Evolutionary conservation across 2,329 filamentous ascomycete genomes (phyloP).

Genomic region (Arthroderma sp.): DNA sequence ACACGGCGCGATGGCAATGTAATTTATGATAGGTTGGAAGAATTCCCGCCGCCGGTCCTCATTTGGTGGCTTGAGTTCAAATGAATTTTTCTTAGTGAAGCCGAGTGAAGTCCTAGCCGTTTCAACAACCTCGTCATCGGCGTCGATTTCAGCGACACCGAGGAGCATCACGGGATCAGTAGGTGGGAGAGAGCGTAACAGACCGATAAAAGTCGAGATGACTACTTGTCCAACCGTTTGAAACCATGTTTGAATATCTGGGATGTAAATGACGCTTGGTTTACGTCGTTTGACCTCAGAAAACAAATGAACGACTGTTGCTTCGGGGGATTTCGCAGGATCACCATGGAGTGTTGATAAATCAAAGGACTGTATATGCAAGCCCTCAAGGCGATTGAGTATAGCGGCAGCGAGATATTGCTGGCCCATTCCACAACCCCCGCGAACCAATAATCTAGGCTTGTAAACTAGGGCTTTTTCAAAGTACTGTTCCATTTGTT

Average conservation of each 20-base stretch:
- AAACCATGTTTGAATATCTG: slow-evolving; percentile 82
- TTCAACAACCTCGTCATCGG: slow-evolving; percentile 36
- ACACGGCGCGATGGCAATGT: slow-evolving; percentile 63
- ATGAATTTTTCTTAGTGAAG: slow-evolving; percentile 67
- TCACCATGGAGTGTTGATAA: slow-evolving; percentile 77
- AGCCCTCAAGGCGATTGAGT: slow-evolving; percentile 78
- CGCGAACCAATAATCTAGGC: slow-evolving; percentile 71
- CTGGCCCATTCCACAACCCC: slow-evolving; percentile 84
- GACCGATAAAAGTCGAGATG: slow-evolving; percentile 68
- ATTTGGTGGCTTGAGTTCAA: slow-evolving; percentile 54
- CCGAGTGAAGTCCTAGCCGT: slow-evolving; percentile 68
- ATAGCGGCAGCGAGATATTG: slow-evolving; percentile 74
- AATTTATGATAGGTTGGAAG: slow-evolving; percentile 60
- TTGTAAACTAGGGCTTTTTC: slow-evolving; percentile 79
- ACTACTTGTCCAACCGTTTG: slow-evolving; percentile 49
- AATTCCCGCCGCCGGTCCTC: slow-evolving; percentile 57
- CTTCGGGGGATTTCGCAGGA: slow-evolving; percentile 64
- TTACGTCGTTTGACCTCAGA: slow-evolving; percentile 88
- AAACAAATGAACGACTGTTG: slow-evolving; percentile 80
- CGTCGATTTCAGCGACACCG: slow-evolving; percentile 63
- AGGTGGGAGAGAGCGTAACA: slow-evolving; percentile 70
- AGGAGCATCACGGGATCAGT: slow-evolving; percentile 82
- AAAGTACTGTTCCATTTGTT: slow-evolving; percentile 66
- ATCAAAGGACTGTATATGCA: slow-evolving; percentile 92
- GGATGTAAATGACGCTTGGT: slow-evolving; percentile 89